phyloP scores from a whole-genome alignment of 1,284 basidiomycete genomes.

The Phylloporus sp. region DNA sequence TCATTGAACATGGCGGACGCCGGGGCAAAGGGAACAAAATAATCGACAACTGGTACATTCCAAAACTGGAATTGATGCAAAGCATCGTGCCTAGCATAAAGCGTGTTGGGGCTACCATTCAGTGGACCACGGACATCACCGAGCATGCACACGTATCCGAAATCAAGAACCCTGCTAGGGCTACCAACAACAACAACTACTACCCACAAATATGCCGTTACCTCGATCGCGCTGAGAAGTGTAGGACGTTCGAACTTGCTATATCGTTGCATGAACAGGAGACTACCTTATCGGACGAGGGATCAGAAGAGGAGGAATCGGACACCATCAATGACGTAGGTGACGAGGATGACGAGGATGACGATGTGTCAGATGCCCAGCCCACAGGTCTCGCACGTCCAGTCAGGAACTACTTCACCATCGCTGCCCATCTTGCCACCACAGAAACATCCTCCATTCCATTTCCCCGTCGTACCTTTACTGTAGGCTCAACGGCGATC shows the following conservation, averaged over 20 bases:
- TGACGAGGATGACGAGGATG: too few species aligned
- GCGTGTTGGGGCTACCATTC: neutral
- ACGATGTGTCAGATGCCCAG: too few species aligned
- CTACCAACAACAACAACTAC: neutral
- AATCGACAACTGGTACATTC: neutral
- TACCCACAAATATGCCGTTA: neutral
- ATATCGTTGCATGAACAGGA: too few species aligned
- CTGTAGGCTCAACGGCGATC: too few species aligned
- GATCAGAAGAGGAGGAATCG: too few species aligned
- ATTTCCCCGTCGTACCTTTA: too few species aligned
- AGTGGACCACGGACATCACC: neutral
- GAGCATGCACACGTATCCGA: neutral
- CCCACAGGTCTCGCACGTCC: too few species aligned
- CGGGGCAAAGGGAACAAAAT: neutral
- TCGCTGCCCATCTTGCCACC: too few species aligned
- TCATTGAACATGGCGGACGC: neutral
- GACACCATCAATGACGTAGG: too few species aligned
- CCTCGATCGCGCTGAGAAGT: neutral
- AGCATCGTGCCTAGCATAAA: neutral
- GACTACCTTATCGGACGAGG: too few species aligned
- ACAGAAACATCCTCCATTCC: too few species aligned
- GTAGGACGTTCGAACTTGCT: neutral
- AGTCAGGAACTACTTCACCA: too few species aligned
- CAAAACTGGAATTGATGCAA: neutral
- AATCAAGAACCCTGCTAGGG: neutral